phyloP scores from a whole-genome alignment of 805 yeast species.

The Starmerella floris region DNA sequence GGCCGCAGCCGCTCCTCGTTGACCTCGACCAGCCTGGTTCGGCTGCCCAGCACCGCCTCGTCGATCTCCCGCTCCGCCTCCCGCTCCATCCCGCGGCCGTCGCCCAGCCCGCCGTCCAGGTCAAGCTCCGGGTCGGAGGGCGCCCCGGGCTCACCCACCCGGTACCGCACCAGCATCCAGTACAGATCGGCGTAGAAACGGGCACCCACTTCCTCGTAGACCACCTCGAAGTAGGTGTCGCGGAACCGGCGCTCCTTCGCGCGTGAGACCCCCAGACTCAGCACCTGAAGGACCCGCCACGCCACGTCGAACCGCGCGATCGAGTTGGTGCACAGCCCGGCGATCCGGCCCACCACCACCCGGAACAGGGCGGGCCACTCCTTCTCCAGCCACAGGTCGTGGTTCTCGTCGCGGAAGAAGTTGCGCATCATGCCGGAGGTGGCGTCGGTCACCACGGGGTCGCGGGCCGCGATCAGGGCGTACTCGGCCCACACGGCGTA shows the following conservation, averaged over 20 bases:
- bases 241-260: neutral
- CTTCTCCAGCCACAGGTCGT: neutral
- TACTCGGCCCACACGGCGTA: neutral
- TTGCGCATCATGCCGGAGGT: neutral
- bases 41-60: neutral
- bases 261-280: neutral
- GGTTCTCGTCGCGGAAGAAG: neutral
- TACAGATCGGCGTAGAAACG: constrained; percentile 1
- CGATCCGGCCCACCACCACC: neutral
- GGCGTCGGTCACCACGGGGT: neutral
- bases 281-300: neutral
- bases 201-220: too few relatives aligned
- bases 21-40: neutral
- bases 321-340: neutral
- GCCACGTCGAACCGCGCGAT: neutral
- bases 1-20: neutral
- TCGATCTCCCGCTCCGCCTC: neutral
- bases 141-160: neutral
- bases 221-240: neutral
- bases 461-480: neutral
- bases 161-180: neutral
- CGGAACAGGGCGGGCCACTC: neutral
- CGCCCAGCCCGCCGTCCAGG: neutral
- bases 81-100: neutral
- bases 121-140: neutral